These are phyloP conservation scores for Calonectria pseudoturangicola DNA, from an alignment of 2,329 filamentous ascomycete species.

Conservation along the genomic window DNA sequence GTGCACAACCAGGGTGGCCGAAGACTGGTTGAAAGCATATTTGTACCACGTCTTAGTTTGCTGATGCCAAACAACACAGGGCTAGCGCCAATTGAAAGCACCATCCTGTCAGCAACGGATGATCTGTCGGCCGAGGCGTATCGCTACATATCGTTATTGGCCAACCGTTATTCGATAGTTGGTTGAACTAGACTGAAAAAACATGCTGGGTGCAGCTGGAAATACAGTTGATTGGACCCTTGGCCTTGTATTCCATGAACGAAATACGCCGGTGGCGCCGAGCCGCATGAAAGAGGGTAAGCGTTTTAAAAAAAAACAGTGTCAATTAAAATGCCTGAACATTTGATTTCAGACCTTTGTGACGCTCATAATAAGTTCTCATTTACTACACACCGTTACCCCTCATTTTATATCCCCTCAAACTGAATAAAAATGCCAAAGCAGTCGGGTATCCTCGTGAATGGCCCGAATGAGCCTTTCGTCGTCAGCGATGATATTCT, in stretches of 20 bases:
- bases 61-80: neutral
- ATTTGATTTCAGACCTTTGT: neutral
- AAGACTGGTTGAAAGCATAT: neutral
- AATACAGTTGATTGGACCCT: neutral
- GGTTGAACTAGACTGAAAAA: neutral
- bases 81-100: neutral
- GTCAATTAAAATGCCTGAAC: neutral
- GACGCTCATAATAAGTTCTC: too few species aligned
- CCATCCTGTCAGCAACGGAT: conserved; percentile 34
- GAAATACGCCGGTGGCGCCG: conserved; percentile 10
- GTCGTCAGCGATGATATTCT: conserved; percentile 49
- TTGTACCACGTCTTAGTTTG: neutral
- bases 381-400: too few species aligned
- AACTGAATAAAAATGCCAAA: conserved; percentile 37
- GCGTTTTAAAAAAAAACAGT: neutral
- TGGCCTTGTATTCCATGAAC: too few species aligned
- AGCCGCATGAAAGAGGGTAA: neutral
- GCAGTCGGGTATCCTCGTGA: conserved; percentile 47
- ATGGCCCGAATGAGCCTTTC: conserved; percentile 46
- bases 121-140: conserved; percentile 35
- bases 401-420: neutral
- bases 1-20: neutral
- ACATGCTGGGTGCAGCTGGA: neutral
- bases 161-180: neutral
- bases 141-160: neutral